Evolutionary conservation across 2,329 filamentous ascomycete species (phyloP), one percentile per base, ranked within the genome.

Genomic region (Mycogone perniciosa): DNA sequence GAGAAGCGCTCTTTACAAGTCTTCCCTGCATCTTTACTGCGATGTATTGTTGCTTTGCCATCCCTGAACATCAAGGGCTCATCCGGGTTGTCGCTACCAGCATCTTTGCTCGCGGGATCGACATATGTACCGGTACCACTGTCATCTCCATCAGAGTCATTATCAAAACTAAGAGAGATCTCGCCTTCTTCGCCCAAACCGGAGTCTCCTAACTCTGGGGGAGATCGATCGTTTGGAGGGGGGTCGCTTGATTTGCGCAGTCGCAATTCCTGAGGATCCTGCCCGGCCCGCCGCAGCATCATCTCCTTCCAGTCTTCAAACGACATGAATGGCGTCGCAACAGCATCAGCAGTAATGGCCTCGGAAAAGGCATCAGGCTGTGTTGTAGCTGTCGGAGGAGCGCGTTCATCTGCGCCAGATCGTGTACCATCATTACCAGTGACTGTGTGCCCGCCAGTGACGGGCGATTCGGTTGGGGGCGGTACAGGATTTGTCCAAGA

Each of bases 281-380:
- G 92, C 9, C 89, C 92, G 4, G 82, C 85, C 64, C 89, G 88
- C 46, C 85, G 88, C 13, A 97, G 73, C 71, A 95, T 96, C 74
- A 91, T 87, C 62, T 86, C 89, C 71, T 96, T 97, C 93, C 93
- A 99, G 62, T 97, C 92, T 65, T 97, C 93, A 60, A 99, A 99
- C 0, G 93, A 96, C 60, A 97, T 82, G 66, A 97, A 97, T 6
- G 90, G 57, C 5, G 62, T 61, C 8, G 60, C 40, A 6, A 53
- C 31, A 4, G 54, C 44, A 9, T 55, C 54, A 3, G 51, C 10
- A 1, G 52, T 31, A 20, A 50, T 37, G n/a, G 53, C 46, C 48
- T 56, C 42, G 11, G 31, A 39, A 45, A 40, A 7, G 46, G 35
- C 7, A 51, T 40, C 31, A 48, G 44, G 13, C 20, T 27, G 8